Conservation (phyloP, 1,139 yeast species). For the Kodamaea sp. region DNA sequence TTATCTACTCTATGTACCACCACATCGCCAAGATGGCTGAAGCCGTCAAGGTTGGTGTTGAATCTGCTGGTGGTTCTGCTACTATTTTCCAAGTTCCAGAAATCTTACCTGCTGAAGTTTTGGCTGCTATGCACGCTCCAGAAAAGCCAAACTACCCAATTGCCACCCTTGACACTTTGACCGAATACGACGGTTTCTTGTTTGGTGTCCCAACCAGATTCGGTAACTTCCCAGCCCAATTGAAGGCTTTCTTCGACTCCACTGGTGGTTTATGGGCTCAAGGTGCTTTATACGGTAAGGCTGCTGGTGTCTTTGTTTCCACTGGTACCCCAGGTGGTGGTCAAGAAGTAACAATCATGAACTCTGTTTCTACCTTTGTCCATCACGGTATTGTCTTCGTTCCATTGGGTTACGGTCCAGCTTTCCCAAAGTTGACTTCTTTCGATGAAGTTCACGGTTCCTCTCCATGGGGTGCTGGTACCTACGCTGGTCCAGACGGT, state of each 20-base stretch:
- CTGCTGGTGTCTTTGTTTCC: constrained; percentile 36
- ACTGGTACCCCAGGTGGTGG: constrained; percentile 41
- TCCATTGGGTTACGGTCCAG: constrained; percentile 35
- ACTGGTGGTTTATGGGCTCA: constrained; percentile 39
- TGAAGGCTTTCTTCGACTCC: constrained; percentile 37
- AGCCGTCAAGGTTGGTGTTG: constrained; percentile 34
- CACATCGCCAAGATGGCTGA: constrained; percentile 36
- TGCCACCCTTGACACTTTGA: constrained; percentile 31
- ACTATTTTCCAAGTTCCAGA: constrained; percentile 37
- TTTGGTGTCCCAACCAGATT: constrained; percentile 40
- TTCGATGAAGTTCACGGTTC: constrained; percentile 37
- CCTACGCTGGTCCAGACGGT: constrained; percentile 37
- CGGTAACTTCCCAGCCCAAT: constrained; percentile 39
- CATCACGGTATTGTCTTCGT: constrained; percentile 39
- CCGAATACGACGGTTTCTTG: constrained; percentile 34
- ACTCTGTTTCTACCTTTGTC: constrained; percentile 29
- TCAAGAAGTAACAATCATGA: constrained; percentile 36
- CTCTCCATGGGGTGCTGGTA: constrained; percentile 44
- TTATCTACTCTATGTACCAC: constrained; percentile 36
- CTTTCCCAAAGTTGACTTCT: constrained; percentile 25
- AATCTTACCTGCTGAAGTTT: constrained; percentile 30
- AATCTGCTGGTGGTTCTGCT: constrained; percentile 38
- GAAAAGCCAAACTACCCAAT: constrained; percentile 31
- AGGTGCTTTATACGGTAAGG: constrained; percentile 36
- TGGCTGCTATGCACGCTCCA: constrained; percentile 31